These are phyloP conservation scores for Forsythia suspensa DNA, from an alignment of 257 asterid species.

Conservation along the genomic window DNA sequence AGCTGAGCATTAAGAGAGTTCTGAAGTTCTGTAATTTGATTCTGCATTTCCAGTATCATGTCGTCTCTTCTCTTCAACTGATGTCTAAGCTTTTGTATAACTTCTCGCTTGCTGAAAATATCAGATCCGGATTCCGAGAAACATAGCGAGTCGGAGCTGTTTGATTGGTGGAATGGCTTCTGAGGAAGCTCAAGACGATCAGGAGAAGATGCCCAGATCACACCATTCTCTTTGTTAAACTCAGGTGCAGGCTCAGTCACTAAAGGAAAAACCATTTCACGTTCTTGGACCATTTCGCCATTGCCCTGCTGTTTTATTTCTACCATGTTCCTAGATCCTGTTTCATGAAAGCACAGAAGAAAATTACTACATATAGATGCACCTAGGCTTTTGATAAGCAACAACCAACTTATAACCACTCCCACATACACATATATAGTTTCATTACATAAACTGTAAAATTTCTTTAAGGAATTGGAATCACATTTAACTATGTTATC, in stretches of 20 bases:
- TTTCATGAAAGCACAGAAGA: background rate
- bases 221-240: constrained; percentile 68
- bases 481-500: background rate
- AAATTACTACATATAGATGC: background rate
- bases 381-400: background rate
- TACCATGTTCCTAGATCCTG: constrained; percentile 55
- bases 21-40: constrained; percentile 74
- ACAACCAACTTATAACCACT: background rate
- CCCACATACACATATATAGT: background rate
- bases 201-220: constrained; percentile 76
- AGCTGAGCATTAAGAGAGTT: constrained; percentile 52
- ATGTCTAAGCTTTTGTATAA: constrained; percentile 83
- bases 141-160: constrained; percentile 89
- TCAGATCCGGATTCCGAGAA: constrained; percentile 93
- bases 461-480: background rate
- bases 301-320: constrained; percentile 59
- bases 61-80: constrained; percentile 94
- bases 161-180: constrained; percentile 83
- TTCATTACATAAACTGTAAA: background rate
- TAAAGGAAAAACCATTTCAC: constrained; percentile 68
- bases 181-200: constrained; percentile 82
- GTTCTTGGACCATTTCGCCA: constrained; percentile 51
- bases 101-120: constrained; percentile 82
- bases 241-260: constrained; percentile 60
- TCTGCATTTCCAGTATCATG: constrained; percentile 90